A percentile compares a stretch with the other conserved stretches of the same genome.
Conservation (phyloP, 2,329 filamentous ascomycete species). For the Shiraia sp. region DNA sequence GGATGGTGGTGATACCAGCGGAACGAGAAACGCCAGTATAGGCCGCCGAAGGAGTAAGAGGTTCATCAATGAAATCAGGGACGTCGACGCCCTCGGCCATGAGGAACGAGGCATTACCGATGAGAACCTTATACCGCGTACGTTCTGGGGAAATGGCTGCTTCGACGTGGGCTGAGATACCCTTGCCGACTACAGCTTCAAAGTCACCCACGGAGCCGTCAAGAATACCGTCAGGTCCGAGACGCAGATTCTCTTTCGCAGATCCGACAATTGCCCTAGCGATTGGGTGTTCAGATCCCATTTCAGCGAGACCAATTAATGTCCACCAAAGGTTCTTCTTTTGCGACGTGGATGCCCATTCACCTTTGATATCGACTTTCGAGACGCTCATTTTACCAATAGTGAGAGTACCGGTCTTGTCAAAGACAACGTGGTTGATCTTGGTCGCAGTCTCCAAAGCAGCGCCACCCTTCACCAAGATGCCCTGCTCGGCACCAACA, state of each 20-base stretch:
- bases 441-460: conserved; percentile 89
- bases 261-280: conserved; percentile 81
- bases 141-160: conserved; percentile 70
- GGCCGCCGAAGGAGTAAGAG: conserved; percentile 45
- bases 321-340: conserved; percentile 87
- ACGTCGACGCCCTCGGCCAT: conserved; percentile 70
- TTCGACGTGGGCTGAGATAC: conserved; percentile 81
- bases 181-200: conserved; percentile 78
- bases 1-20: conserved; percentile 84
- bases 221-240: conserved; percentile 72
- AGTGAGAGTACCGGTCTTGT: conserved; percentile 95
- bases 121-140: conserved; percentile 74
- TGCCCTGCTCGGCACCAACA: conserved; percentile 91
- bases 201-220: conserved; percentile 88
- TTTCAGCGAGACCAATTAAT: conserved; percentile 92
- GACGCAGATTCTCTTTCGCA: conserved; percentile 74
- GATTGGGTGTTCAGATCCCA: conserved; percentile 93
- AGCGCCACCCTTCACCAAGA: conserved; percentile 95
- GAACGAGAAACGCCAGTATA: conserved; percentile 24
- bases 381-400: conserved; percentile 95
- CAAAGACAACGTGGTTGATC: conserved; percentile 85
- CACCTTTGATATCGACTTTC: conserved; percentile 65
- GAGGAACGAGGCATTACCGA: conserved; percentile 82
- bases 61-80: conserved; percentile 58
- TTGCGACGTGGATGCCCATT: conserved; percentile 73